Conservation (phyloP, 768 basidiomycete genomes). For the Coprinopsis cinerea region DNA sequence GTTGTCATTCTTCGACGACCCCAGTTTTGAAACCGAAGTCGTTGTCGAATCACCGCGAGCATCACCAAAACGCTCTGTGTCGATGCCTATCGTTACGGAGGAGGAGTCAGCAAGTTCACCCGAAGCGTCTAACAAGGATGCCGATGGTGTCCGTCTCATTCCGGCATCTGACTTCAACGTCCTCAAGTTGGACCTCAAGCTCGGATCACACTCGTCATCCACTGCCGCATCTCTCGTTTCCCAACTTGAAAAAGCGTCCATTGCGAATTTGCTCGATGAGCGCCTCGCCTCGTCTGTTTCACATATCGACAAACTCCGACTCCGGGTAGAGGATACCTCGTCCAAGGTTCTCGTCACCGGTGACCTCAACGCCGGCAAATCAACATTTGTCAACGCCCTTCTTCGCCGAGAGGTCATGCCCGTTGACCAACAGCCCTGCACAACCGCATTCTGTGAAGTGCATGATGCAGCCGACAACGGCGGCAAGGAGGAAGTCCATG, state of each 20-base stretch:
- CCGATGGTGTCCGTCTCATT: constrained; percentile 28
- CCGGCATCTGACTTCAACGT: constrained; percentile 72
- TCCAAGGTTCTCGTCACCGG: constrained; percentile 98
- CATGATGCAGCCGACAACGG: constrained; percentile 81
- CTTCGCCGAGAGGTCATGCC: constrained; percentile 91
- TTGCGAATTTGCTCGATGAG: constrained; percentile 87
- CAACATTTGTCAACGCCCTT: constrained; percentile 95
- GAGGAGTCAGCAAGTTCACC: constrained; percentile 23
- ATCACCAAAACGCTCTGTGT: constrained; percentile 47
- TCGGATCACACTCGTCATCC: constrained; percentile 67
- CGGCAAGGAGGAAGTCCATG: constrained; percentile 80
- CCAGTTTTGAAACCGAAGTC: constrained; percentile 59
- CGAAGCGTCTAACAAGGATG: constrained; percentile 23
- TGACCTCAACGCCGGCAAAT: constrained; percentile 97
- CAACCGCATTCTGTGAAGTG: constrained; percentile 95
- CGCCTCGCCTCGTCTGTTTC: constrained; percentile 66
- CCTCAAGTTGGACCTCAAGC: constrained; percentile 87
- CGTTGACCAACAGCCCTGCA: constrained; percentile 96
- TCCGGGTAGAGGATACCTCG: constrained; percentile 84
- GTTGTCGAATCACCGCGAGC: constrained; percentile 45
- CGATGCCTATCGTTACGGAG: constrained; percentile 41
- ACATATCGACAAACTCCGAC: constrained; percentile 80
- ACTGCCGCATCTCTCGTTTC: constrained; percentile 73
- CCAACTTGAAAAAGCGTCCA: constrained; percentile 88
- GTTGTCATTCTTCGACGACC: constrained; percentile 83